phyloP scores from a whole-genome alignment of 1,284 basidiomycete genomes.

The Trametes pubescens region DNA sequence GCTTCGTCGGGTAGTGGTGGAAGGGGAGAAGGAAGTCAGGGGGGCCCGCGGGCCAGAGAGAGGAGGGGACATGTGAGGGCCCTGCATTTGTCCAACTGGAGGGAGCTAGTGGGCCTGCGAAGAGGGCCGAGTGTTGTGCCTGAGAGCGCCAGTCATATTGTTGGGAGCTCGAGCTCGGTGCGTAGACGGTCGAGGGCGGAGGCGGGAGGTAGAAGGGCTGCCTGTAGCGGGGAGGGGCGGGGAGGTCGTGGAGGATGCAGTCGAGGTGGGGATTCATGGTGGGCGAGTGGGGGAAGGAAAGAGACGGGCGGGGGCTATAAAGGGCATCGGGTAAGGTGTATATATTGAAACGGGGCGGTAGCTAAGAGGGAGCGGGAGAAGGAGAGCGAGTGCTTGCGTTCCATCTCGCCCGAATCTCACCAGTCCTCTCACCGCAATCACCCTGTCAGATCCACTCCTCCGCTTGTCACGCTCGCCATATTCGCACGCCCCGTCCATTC shows the following conservation, averaged over 20 bases:
- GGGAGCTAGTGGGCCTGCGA: conserved; percentile 28
- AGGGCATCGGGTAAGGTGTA: conserved; percentile 26
- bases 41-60: conserved; percentile 31
- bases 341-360: conserved; percentile 31
- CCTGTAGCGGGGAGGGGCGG: conserved; percentile 17
- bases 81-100: conserved; percentile 32
- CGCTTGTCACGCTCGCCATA: not conserved
- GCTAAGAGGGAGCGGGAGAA: conserved; percentile 29
- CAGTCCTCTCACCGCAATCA: not conserved
- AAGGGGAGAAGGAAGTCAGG: conserved; percentile 38
- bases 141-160: conserved; percentile 23
- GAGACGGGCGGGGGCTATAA: conserved; percentile 17
- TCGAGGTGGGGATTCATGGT: conserved; percentile 27
- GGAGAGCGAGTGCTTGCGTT: not conserved
- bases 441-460: not conserved
- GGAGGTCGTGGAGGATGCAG: conserved; percentile 30
- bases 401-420: not conserved
- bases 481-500: not conserved
- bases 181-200: conserved; percentile 9
- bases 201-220: conserved; percentile 16
- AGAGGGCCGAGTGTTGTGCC: conserved; percentile 32
- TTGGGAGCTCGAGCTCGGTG: conserved; percentile 19
- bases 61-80: conserved; percentile 19
- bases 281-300: conserved; percentile 19
- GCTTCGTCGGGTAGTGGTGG: conserved; percentile 28